phyloP scores from a whole-genome alignment of 2,329 filamentous ascomycete species.

The Gaeumannomyces tritici region DNA sequence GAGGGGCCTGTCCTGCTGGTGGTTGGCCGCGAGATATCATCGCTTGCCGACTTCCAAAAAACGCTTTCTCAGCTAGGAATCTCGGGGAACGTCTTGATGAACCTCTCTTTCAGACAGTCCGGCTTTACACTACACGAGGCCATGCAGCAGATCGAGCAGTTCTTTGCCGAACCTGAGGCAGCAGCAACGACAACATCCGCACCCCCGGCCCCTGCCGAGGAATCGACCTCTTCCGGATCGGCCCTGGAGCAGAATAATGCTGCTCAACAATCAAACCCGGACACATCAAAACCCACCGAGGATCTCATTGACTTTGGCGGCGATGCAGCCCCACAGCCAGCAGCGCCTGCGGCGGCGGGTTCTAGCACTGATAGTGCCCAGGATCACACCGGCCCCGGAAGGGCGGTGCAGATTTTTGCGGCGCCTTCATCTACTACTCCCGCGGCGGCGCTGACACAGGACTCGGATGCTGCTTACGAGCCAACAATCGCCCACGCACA shows the following conservation, averaged over 20 bases:
- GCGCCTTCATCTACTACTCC: constrained; percentile 69
- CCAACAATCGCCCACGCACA: constrained; percentile 69
- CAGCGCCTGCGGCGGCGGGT: too few relatives aligned
- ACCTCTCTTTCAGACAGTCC: constrained; percentile 67
- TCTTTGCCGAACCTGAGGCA: constrained; percentile 42
- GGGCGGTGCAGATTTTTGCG: constrained; percentile 62
- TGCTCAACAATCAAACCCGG: background rate
- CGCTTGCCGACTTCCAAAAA: constrained; percentile 78
- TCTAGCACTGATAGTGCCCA: background rate
- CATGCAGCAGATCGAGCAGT: constrained; percentile 68
- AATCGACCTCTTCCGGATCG: background rate
- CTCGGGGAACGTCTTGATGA: constrained; percentile 69
- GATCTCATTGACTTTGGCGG: background rate
- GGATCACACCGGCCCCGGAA: constrained; percentile 12
- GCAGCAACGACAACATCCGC: constrained; percentile 4
- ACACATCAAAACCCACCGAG: background rate
- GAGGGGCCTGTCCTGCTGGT: constrained; percentile 79
- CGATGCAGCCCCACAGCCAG: background rate
- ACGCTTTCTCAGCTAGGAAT: constrained; percentile 79
- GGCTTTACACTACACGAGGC: constrained; percentile 75
- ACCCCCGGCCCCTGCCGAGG: constrained; percentile 2
- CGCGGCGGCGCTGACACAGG: constrained; percentile 56
- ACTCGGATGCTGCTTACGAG: constrained; percentile 66
- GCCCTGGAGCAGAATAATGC: background rate
- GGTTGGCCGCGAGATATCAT: constrained; percentile 69